Evolutionary conservation across 2,329 filamentous ascomycete species (phyloP).

Genomic region (Aulographum hederae): DNA sequence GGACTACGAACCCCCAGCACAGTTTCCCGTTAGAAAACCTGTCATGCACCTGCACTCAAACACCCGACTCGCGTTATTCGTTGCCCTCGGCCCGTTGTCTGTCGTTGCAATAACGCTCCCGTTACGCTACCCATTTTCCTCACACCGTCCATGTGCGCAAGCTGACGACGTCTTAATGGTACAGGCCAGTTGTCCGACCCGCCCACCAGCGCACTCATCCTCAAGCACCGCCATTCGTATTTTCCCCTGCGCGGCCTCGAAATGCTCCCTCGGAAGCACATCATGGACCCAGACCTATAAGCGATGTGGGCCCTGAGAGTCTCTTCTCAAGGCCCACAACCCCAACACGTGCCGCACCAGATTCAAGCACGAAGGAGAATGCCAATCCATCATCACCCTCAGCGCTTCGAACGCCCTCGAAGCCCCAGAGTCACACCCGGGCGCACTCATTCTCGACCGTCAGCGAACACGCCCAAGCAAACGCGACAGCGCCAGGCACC

Average conservation of each 20-base stretch:
- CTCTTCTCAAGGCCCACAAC: constrained; percentile 14
- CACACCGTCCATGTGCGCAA: background rate
- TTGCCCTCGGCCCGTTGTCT: too few relatives aligned
- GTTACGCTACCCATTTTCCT: constrained; percentile 2
- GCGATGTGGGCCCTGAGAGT: constrained; percentile 19
- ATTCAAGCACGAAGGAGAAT: background rate
- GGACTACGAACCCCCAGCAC: constrained; percentile 1
- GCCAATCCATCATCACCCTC: background rate
- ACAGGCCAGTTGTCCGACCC: constrained; percentile 17
- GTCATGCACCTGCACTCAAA: too few relatives aligned
- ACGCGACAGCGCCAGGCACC: constrained; percentile 42
- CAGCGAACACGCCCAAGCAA: constrained; percentile 35
- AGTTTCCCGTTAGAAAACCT: background rate
- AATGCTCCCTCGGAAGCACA: constrained; percentile 4
- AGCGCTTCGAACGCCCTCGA: constrained; percentile 7
- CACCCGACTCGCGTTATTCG: too few relatives aligned
- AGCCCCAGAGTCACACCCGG: constrained; percentile 22
- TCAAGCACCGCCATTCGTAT: constrained; percentile 17
- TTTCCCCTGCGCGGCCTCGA: constrained; percentile 13
- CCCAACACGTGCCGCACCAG: constrained; percentile 11
- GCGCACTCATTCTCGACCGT: constrained; percentile 63
- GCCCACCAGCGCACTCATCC: constrained; percentile 16
- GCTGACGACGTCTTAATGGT: constrained; percentile 7
- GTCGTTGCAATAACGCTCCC: background rate
- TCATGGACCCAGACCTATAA: constrained; percentile 15